A percentile compares a stretch with the other conserved stretches of the same genome.
Evolutionary conservation across 75 land plant genomes (phyloP).

Genomic region (Pinus tabuliformis): DNA sequence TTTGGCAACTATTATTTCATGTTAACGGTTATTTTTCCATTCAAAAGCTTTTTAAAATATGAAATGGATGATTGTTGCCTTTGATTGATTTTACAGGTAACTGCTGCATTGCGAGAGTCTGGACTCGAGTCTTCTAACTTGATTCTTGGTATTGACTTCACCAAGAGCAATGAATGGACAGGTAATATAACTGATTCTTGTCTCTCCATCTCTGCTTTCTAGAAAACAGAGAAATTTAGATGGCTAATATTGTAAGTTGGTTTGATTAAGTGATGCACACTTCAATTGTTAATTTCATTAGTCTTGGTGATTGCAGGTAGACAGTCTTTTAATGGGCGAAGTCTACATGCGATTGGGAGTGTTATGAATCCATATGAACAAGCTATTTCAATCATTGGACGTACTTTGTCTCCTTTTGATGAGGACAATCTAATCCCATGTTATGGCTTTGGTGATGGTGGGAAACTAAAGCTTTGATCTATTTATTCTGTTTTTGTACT

Average conservation of each 20-base stretch:
- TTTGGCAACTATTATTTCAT: too few species aligned
- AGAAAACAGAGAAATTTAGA: neutral
- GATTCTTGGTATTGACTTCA: conserved; percentile 31
- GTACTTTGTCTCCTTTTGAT: too few species aligned
- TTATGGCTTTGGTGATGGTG: too few species aligned
- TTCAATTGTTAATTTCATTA: conserved; percentile 2
- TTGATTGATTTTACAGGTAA: neutral
- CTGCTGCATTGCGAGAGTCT: too few species aligned
- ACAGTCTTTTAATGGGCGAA: conserved; percentile 4
- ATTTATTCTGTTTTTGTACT: neutral
- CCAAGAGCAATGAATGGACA: neutral
- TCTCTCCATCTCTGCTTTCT: neutral
- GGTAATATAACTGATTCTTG: conserved; percentile 23
- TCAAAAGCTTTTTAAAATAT: too few species aligned
- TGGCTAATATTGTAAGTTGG: neutral
- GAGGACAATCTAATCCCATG: conserved; percentile 11
- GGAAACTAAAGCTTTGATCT: neutral
- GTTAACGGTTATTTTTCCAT: too few species aligned
- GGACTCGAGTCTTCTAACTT: conserved; percentile 18
- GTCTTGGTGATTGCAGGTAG: conserved; percentile 10
- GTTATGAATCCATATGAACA: conserved; percentile 35
- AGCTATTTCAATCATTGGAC: too few species aligned
- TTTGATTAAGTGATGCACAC: neutral
- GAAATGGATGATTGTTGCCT: too few species aligned
- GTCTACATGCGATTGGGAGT: conserved; percentile 62